Conservation (phyloP, 345 rosid species). For the Gossypium raimondii region DNA sequence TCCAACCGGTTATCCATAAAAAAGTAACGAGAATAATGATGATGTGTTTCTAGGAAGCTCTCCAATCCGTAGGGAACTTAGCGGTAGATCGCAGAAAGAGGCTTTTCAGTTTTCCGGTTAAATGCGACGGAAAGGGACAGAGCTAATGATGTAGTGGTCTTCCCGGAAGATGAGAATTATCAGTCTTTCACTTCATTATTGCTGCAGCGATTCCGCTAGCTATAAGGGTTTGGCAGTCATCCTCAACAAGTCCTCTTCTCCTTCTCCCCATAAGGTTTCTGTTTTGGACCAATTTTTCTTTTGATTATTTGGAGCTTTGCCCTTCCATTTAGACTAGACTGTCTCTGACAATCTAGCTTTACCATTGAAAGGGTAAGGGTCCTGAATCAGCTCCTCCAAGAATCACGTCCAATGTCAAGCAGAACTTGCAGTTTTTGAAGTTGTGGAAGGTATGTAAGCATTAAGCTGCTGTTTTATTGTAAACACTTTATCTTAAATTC, state of each 20-base stretch:
- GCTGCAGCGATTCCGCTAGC: background rate
- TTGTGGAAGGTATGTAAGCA: conserved; percentile 58
- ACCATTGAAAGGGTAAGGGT: conserved; percentile 52
- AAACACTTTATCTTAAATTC: too few species aligned
- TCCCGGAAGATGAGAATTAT: background rate
- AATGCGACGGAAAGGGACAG: background rate
- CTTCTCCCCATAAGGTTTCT: background rate
- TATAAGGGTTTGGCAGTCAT: background rate
- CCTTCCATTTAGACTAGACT: background rate
- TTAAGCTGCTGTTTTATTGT: background rate
- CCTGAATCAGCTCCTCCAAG: conserved; percentile 69
- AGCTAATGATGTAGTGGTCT: background rate
- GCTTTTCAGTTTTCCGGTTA: background rate
- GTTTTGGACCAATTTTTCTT: background rate
- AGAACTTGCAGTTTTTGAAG: conserved; percentile 71
- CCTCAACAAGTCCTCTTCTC: conserved; percentile 1
- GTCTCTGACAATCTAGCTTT: conserved; percentile 16
- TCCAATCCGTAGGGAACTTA: background rate
- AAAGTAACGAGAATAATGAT: background rate
- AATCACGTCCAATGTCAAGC: conserved; percentile 89
- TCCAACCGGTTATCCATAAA: background rate
- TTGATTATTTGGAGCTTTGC: background rate
- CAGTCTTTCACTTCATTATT: conserved; percentile 2
- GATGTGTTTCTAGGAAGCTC: background rate
- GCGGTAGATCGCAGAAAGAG: too few species aligned